phyloP scores from a whole-genome alignment of 805 yeast species.

The Wickerhamomyces alni region DNA sequence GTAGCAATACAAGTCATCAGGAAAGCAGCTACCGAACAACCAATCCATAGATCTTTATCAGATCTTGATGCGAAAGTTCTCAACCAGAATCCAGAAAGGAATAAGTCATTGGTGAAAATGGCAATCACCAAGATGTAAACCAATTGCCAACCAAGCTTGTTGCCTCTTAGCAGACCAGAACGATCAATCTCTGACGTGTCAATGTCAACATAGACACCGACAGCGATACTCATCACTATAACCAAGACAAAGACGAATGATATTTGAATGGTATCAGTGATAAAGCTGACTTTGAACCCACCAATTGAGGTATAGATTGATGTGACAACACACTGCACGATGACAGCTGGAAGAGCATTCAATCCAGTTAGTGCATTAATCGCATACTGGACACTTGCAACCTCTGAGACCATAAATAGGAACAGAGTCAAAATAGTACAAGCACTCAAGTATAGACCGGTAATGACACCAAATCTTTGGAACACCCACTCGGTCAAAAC shows the following conservation, averaged over 20 bases:
- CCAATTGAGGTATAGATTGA: constrained; percentile 84
- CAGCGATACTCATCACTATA: constrained; percentile 69
- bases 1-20: constrained; percentile 58
- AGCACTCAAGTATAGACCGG: constrained; percentile 70
- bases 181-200: constrained; percentile 60
- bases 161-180: constrained; percentile 57
- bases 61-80: constrained; percentile 86
- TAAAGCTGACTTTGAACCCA: constrained; percentile 82
- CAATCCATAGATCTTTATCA: constrained; percentile 68
- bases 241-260: constrained; percentile 58
- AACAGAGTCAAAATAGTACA: constrained; percentile 83
- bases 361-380: constrained; percentile 73
- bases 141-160: constrained; percentile 83
- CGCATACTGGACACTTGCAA: constrained; percentile 74
- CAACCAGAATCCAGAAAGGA: constrained; percentile 90
- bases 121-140: constrained; percentile 81
- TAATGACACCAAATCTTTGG: constrained; percentile 64
- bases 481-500: constrained; percentile 94
- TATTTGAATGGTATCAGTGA: constrained; percentile 87
- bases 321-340: constrained; percentile 82
- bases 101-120: constrained; percentile 83
- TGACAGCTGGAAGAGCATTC: constrained; percentile 72
- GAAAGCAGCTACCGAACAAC: constrained; percentile 69
- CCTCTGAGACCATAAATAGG: constrained; percentile 81
- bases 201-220: constrained; percentile 62